Base-by-base conservation (phyloP, 805 yeast species). In the Saccharomycopsis microspora region DNA sequence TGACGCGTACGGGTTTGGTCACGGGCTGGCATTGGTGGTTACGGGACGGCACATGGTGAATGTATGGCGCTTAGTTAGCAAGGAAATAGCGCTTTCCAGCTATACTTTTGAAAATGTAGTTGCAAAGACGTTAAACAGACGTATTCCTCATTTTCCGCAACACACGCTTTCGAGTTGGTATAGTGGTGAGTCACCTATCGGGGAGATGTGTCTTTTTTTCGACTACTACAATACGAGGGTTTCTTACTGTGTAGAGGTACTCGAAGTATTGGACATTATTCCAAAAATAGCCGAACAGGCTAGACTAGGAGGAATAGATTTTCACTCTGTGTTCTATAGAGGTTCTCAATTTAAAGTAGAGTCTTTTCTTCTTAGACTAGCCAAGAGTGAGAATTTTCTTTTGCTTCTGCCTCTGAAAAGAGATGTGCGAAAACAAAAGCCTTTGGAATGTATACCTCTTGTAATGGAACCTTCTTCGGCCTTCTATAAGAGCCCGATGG, bases 281-380 rank as follows among this genome's bases (percentile, higher is more conserved):
- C 70, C 79, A 8, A 71, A 80, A 55, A 85, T 83, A 27, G 75
- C 82, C 9, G 97, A 89, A 55, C 85, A 85, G 61, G 85, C 96
- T 0, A 68, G 96, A 42, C 62, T 93, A 33, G 72, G 88, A 28
- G 98, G 98, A 0, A 77, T 93, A 31, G 97, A 93, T 56, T 93
- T 88, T 60, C 74, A 80, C 58, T 86, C 97, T 3, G 86, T 88
- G 5, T 77, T 84, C 51, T 83, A 85, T 45, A 63, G 98, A 50
- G 98, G 98, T 0, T 90, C 97, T 0, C 98, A 93, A 59, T 93
- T 72, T 60, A 89, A 86, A 59, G 96, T 93, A 2, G 98, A 93
- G 59, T 85, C 97, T 1, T 71, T 89, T 37, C 64, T 93, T 54
- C 64, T 77, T 3, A 65, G 98, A 46, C 63, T 93, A 19, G 75